These are phyloP conservation scores for Ligustrum vulgare DNA, from an alignment of 257 asterid species.

Conservation along the genomic window DNA sequence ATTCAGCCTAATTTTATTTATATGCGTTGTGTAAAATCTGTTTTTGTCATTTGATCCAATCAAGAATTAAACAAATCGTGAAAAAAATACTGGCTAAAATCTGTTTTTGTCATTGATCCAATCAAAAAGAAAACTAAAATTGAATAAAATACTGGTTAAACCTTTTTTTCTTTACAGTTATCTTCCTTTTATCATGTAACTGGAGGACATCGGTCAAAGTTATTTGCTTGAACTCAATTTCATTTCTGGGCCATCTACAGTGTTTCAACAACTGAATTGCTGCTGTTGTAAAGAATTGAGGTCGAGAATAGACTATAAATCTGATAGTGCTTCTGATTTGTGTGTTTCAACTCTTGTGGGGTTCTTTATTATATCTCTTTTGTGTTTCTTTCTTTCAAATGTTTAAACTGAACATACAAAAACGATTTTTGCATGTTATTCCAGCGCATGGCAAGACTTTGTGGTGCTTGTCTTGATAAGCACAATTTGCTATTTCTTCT, in stretches of 20 bases:
- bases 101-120: not conserved
- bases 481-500: constrained; percentile 94
- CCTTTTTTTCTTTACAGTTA: not conserved
- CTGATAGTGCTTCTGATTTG: not conserved
- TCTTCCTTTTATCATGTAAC: not conserved
- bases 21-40: too few relatives aligned
- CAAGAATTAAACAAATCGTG: not conserved
- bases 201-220: not conserved
- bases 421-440: constrained; percentile 18
- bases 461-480: constrained; percentile 93
- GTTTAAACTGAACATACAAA: constrained; percentile 23
- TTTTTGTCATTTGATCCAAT: not conserved
- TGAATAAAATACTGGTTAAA: not conserved
- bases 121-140: not conserved
- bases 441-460: constrained; percentile 95
- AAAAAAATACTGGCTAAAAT: not conserved
- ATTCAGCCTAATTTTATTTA: too few relatives aligned
- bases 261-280: not conserved
- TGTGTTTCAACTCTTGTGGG: not conserved
- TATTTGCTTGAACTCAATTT: not conserved
- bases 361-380: constrained; percentile 1
- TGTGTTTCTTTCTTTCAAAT: not conserved
- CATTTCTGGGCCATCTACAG: not conserved
- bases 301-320: constrained; percentile 11
- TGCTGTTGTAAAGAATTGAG: not conserved